Evolutionary conservation across 108 stramenopile genomes (phyloP).

Genomic region (Stephanodiscus triporus): DNA sequence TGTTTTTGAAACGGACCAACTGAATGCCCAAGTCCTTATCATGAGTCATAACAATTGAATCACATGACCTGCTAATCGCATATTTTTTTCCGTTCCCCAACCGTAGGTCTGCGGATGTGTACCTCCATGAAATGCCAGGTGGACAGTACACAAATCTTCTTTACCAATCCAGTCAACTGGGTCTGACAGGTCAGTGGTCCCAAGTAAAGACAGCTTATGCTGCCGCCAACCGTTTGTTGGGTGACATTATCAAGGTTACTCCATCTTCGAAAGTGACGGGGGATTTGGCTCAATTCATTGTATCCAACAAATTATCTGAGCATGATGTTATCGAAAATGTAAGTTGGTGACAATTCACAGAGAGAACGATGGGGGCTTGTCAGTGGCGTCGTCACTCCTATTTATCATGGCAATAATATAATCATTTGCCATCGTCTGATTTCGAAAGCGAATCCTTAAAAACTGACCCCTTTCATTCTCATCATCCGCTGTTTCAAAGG

Average conservation of each 20-base stretch:
- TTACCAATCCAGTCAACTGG: slow-evolving; percentile 92
- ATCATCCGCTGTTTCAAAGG: slow-evolving; percentile 36
- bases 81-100: not conserved
- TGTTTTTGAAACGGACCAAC: not conserved
- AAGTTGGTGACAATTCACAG: not conserved
- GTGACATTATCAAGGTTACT: slow-evolving; percentile 98
- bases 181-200: slow-evolving; percentile 91
- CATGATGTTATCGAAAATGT: slow-evolving; percentile 76
- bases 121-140: slow-evolving; percentile 93
- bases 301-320: slow-evolving; percentile 90
- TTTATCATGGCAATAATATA: not conserved
- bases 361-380: not conserved
- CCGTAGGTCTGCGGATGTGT: slow-evolving; percentile 79
- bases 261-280: slow-evolving; percentile 96
- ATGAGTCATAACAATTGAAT: too few species aligned
- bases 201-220: slow-evolving; percentile 93
- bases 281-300: slow-evolving; percentile 97
- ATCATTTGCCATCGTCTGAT: too few species aligned
- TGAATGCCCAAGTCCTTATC: not conserved
- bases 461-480: not conserved
- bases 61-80: not conserved
- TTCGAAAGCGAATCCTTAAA: not conserved
- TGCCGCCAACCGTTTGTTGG: slow-evolving; percentile 89
- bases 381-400: not conserved
- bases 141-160: slow-evolving; percentile 98